Conservation (phyloP, 192 early-diverging fungal genomes). For the Backusella australiensis region DNA sequence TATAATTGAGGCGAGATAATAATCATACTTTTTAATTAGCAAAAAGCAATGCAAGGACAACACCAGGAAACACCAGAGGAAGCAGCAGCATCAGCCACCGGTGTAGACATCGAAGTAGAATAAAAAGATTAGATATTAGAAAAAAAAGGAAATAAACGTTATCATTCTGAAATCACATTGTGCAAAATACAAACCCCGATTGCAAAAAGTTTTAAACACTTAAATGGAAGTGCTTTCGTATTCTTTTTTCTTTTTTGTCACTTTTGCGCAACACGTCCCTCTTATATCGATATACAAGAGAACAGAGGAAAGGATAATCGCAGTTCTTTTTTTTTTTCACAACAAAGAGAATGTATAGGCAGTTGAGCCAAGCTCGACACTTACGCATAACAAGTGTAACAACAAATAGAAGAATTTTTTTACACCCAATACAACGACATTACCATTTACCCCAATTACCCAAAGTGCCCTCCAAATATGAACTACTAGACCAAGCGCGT, state of each 20-base stretch:
- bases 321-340: too few relatives aligned
- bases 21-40: conserved; percentile 8
- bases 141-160: background rate
- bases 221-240: background rate
- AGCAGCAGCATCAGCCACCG: conserved; percentile 10
- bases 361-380: too few relatives aligned
- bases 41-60: conserved; percentile 1
- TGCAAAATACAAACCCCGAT: background rate
- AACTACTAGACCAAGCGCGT: conserved; percentile 56
- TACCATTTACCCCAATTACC: conserved; percentile 23
- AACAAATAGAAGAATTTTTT: too few relatives aligned
- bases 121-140: background rate
- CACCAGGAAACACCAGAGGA: background rate
- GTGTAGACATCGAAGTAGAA: conserved; percentile 2
- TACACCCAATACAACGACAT: background rate
- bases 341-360: too few relatives aligned
- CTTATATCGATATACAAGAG: too few relatives aligned
- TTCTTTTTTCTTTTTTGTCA: background rate
- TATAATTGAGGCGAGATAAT: background rate
- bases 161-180: background rate
- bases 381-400: too few relatives aligned
- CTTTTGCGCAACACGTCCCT: background rate
- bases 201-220: too few relatives aligned
- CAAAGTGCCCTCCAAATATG: conserved; percentile 27
- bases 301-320: too few relatives aligned